Evolutionary conservation across 176 grass and related monocot species (phyloP).

Genomic region (Aegilops umbellulata): DNA sequence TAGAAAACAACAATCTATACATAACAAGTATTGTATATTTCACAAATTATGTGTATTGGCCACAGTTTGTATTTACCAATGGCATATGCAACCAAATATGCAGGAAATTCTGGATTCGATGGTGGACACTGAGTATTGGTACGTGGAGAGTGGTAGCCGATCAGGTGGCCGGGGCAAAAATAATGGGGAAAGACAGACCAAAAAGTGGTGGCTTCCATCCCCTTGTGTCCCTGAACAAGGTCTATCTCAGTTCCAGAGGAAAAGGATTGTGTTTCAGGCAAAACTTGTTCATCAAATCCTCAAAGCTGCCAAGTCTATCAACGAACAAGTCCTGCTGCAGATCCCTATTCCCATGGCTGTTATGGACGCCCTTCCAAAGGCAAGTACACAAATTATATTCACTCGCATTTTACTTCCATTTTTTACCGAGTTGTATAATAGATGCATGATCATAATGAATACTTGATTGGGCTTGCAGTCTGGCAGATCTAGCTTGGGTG

Average conservation of each 20-base stretch:
- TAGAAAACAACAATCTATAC: background rate
- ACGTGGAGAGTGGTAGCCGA: conserved; percentile 73
- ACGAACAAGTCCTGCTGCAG: conserved; percentile 78
- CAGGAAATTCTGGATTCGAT: conserved; percentile 92
- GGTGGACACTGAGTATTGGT: conserved; percentile 88
- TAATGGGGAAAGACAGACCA: conserved; percentile 54
- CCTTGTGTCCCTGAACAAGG: conserved; percentile 74
- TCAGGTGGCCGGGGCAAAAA: conserved; percentile 28
- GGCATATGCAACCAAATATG: conserved; percentile 23
- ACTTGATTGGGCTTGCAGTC: conserved; percentile 50
- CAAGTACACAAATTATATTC: conserved; percentile 34
- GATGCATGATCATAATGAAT: background rate
- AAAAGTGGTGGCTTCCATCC: conserved; percentile 96
- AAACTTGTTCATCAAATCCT: conserved; percentile 94
- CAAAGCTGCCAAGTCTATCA: conserved; percentile 93
- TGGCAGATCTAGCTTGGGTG: conserved; percentile 87
- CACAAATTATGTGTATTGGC: background rate
- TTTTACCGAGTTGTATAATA: background rate
- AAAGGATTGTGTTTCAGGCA: conserved; percentile 79
- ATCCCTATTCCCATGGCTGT: conserved; percentile 71
- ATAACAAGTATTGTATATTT: background rate
- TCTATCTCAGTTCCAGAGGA: conserved; percentile 60
- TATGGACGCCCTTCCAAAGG: conserved; percentile 87
- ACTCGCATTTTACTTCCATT: background rate
- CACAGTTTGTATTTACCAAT: conserved; percentile 16